These are phyloP conservation scores for Candida sphagnicola DNA, from an alignment of 805 yeast genomes.

Conservation along the genomic window DNA sequence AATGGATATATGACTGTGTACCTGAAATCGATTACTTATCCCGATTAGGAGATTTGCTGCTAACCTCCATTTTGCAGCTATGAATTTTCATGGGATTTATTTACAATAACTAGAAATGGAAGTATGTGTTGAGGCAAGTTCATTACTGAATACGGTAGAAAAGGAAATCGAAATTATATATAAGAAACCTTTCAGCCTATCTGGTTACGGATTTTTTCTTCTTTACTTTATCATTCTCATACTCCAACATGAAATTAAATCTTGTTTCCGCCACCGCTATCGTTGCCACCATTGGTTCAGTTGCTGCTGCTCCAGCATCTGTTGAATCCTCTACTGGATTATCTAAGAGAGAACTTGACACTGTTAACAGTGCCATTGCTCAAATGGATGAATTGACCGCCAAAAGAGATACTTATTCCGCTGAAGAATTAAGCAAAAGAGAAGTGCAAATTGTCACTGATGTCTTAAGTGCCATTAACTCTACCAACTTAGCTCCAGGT, in stretches of 20 bases:
- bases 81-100: neutral
- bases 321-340: slow-evolving; percentile 9
- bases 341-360: slow-evolving; percentile 18
- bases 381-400: slow-evolving; percentile 23
- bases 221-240: neutral
- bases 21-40: neutral
- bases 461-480: slow-evolving; percentile 32
- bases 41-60: slow-evolving; percentile 2
- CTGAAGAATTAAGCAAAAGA: slow-evolving; percentile 31
- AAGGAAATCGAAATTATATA: neutral
- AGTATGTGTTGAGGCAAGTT: neutral
- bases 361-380: slow-evolving; percentile 24
- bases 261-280: slow-evolving; percentile 18
- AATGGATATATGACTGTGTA: too few species aligned
- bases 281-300: slow-evolving; percentile 15
- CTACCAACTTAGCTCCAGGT: slow-evolving; percentile 33
- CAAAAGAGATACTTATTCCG: slow-evolving; percentile 23
- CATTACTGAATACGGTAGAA: neutral
- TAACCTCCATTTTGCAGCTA: neutral
- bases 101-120: neutral
- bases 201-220: neutral
- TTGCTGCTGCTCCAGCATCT: slow-evolving; percentile 23
- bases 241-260: slow-evolving; percentile 18
- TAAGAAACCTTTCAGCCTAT: neutral
- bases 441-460: slow-evolving; percentile 39